These are phyloP conservation scores for Rhizopus sp. DNA, from an alignment of 371 early-diverging fungal species.

Conservation along the genomic window DNA sequence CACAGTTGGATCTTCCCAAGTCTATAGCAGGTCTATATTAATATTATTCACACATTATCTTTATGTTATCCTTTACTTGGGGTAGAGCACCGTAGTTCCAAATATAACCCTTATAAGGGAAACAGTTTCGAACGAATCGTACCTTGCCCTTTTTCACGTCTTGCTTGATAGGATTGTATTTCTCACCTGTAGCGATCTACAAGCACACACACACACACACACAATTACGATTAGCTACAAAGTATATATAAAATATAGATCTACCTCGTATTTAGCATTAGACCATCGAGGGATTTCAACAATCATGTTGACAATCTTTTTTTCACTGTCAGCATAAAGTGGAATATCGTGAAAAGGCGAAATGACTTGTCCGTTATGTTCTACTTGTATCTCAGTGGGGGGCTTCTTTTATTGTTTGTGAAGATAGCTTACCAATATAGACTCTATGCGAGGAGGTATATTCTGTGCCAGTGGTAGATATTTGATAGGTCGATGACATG, in stretches of 20 bases:
- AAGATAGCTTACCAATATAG: slow-evolving; percentile 65
- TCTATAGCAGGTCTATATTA: slow-evolving; percentile 47
- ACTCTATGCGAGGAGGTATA: slow-evolving; percentile 82
- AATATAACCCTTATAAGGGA: slow-evolving; percentile 99
- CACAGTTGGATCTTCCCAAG: slow-evolving; percentile 97
- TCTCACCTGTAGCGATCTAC: slow-evolving; percentile 89
- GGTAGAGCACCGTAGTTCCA: slow-evolving; percentile 99
- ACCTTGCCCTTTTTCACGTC: slow-evolving; percentile 99
- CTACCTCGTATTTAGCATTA: slow-evolving; percentile 99
- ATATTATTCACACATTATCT: not conserved
- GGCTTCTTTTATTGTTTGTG: not conserved
- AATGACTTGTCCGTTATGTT: slow-evolving; percentile 70
- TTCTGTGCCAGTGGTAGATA: slow-evolving; percentile 56
- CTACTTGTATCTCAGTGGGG: slow-evolving; percentile 28
- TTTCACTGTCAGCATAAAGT: slow-evolving; percentile 85
- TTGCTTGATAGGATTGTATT: slow-evolving; percentile 99
- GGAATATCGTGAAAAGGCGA: slow-evolving; percentile 99
- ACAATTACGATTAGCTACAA: not conserved
- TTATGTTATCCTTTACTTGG: slow-evolving; percentile 53
- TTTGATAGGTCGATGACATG: slow-evolving; percentile 11
- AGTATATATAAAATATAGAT: not conserved
- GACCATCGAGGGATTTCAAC: slow-evolving; percentile 99
- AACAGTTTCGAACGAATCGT: slow-evolving; percentile 98
- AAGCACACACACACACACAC: too few species aligned
- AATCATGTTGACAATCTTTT: slow-evolving; percentile 92